Percentiles rank a stretch among this genome's conserved stretches.
phyloP scores from a whole-genome alignment of 495 filamentous ascomycete species.

The Neurospora terricola region DNA sequence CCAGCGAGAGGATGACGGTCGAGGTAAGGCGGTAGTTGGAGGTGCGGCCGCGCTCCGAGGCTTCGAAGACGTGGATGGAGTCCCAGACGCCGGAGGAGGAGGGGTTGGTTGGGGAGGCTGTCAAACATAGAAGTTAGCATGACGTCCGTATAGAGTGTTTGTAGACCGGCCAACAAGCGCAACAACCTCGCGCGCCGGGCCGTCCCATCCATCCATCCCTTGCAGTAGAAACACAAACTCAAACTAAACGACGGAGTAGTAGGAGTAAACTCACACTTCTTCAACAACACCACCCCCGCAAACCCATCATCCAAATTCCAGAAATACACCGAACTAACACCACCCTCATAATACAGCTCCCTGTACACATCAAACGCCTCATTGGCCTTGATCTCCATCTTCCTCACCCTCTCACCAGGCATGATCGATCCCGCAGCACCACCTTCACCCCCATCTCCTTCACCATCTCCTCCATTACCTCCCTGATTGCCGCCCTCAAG shows the following conservation, averaged over 20 bases:
- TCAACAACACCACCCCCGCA: slow-evolving; percentile 87
- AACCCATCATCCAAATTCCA: slow-evolving; percentile 99
- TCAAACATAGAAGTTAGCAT: neutral
- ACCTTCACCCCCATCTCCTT: slow-evolving; percentile 32
- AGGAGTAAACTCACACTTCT: slow-evolving; percentile 61
- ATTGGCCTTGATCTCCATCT: slow-evolving; percentile 87
- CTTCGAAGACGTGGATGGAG: slow-evolving; percentile 97
- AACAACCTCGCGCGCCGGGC: neutral
- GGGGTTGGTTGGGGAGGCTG: slow-evolving; percentile 34
- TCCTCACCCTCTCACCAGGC: slow-evolving; percentile 76
- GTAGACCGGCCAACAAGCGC: neutral
- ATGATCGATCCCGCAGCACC: slow-evolving; percentile 48
- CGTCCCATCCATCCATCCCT: neutral
- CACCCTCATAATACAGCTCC: slow-evolving; percentile 96
- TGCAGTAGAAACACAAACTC: neutral
- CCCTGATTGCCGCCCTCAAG: slow-evolving; percentile 41
- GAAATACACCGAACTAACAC: slow-evolving; percentile 89
- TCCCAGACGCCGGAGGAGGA: slow-evolving; percentile 86
- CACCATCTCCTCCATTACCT: slow-evolving; percentile 25
- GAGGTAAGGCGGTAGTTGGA: slow-evolving; percentile 96
- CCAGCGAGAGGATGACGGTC: slow-evolving; percentile 87
- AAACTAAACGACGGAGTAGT: neutral
- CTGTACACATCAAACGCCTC: slow-evolving; percentile 96
- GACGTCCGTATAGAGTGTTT: neutral
- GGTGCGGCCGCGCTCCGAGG: slow-evolving; percentile 76